Conservation (phyloP, 345 rosid species). For the Salix caprea region DNA sequence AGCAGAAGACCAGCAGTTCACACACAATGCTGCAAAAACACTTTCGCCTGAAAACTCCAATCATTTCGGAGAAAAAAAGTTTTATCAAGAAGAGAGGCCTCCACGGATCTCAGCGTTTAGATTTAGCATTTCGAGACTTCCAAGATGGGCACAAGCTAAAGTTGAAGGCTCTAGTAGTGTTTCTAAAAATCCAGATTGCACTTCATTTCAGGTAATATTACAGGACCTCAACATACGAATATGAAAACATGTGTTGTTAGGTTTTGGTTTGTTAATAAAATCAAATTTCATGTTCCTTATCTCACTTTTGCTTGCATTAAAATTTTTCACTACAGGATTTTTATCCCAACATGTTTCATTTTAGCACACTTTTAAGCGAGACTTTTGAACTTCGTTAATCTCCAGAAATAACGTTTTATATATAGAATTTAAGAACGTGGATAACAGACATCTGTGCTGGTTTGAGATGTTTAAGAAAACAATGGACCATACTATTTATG, state of each 20-base stretch:
- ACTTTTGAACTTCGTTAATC: neutral
- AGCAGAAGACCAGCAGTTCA: conserved; percentile 35
- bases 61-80: conserved; percentile 12
- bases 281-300: neutral
- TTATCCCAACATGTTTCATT: neutral
- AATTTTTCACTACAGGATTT: neutral
- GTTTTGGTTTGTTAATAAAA: neutral
- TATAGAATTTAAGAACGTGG: neutral
- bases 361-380: neutral
- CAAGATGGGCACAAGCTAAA: conserved; percentile 81
- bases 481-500: neutral
- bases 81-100: conserved; percentile 28
- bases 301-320: neutral
- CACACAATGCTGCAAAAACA: conserved; percentile 23
- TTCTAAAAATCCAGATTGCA: conserved; percentile 30
- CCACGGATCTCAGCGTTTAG: conserved; percentile 55
- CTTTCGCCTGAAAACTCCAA: conserved; percentile 20
- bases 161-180: conserved; percentile 32
- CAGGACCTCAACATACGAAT: neutral
- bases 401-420: neutral
- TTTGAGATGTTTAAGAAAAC: neutral
- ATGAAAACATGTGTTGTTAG: neutral
- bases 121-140: conserved; percentile 76
- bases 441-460: neutral
- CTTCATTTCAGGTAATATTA: conserved; percentile 49